Percentiles rank a stretch among this genome's conserved stretches.
Conservation (phyloP, 1,284 basidiomycete genomes). For the Tylopilus sp. region DNA sequence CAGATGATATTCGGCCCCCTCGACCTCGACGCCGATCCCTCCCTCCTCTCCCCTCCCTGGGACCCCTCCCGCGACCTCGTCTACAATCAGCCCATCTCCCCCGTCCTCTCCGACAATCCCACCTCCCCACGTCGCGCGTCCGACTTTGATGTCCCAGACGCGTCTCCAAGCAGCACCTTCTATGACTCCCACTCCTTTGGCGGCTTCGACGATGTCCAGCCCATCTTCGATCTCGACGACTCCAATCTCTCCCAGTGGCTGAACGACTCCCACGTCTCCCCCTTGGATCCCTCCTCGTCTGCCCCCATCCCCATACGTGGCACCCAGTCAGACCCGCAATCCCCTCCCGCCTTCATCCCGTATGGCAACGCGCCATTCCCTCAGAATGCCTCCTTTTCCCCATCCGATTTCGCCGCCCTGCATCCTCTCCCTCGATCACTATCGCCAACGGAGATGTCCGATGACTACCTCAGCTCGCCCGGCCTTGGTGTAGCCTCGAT, state of each 20-base stretch:
- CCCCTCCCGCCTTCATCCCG: conserved; percentile 43
- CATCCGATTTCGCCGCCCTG: conserved; percentile 55
- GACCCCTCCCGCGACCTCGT: conserved; percentile 43
- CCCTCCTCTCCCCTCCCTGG: conserved; percentile 47
- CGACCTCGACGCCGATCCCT: conserved; percentile 59
- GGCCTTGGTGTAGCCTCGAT: conserved; percentile 49
- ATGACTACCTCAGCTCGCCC: conserved; percentile 40
- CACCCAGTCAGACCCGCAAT: conserved; percentile 38
- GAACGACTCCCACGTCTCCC: conserved; percentile 50
- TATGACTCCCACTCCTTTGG: conserved; percentile 31
- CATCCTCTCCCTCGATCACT: conserved; percentile 57
- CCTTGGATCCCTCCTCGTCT: conserved; percentile 45
- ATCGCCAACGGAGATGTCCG: conserved; percentile 52
- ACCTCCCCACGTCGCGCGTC: conserved; percentile 31
- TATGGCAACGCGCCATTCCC: conserved; percentile 47
- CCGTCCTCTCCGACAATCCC: conserved; percentile 33
- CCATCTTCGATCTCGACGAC: conserved; percentile 44
- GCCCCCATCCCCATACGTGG: conserved; percentile 65
- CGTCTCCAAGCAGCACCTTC: conserved; percentile 33
- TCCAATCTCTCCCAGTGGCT: conserved; percentile 55
- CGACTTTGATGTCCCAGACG: conserved; percentile 38
- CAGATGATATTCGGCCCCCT: conserved; percentile 62
- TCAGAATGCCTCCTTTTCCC: conserved; percentile 54
- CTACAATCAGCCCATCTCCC: conserved; percentile 36
- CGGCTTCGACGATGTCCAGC: conserved; percentile 31